These are phyloP conservation scores for Amoeboaphelidium protococcarum DNA, from an alignment of 371 early-diverging fungal species.

Conservation along the genomic window DNA sequence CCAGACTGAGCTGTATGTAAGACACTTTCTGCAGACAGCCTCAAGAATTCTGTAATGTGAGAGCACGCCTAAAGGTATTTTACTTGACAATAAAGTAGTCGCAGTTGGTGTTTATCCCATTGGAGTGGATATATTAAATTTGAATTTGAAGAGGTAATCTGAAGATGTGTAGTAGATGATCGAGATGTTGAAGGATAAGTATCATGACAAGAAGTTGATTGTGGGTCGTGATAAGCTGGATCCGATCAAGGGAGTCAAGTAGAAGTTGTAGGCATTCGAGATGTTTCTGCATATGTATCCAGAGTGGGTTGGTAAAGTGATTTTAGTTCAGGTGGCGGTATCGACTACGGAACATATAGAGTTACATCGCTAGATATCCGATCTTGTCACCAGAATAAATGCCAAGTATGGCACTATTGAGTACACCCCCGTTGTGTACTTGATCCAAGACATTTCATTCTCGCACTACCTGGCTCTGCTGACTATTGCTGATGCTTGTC, in stretches of 20 bases:
- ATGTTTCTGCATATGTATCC: constrained; percentile 45
- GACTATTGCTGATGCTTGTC: constrained; percentile 57
- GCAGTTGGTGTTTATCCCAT: constrained; percentile 27
- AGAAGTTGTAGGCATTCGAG: constrained; percentile 67
- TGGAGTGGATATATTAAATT: constrained; percentile 18
- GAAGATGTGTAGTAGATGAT: constrained; percentile 44
- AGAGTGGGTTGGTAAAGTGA: constrained; percentile 44
- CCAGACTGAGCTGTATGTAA: constrained; percentile 18
- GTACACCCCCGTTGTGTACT: constrained; percentile 31
- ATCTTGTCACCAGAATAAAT: constrained; percentile 35
- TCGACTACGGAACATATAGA: constrained; percentile 25
- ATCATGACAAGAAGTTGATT: constrained; percentile 54
- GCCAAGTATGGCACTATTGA: constrained; percentile 33
- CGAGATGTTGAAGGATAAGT: constrained; percentile 39
- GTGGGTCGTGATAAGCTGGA: constrained; percentile 84
- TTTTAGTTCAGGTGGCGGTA: constrained; percentile 19
- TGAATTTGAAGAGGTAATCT: not conserved
- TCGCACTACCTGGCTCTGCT: constrained; percentile 72
- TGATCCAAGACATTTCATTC: constrained; percentile 55
- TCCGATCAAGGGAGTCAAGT: constrained; percentile 73
- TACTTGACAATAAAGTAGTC: constrained; percentile 13
- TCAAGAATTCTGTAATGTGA: constrained; percentile 16
- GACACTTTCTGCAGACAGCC: constrained; percentile 28
- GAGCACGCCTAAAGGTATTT: constrained; percentile 16
- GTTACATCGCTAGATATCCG: constrained; percentile 17